These are phyloP conservation scores for Phytophthora podocarpi DNA, from an alignment of 352 stramenopile species.

Conservation along the genomic window DNA sequence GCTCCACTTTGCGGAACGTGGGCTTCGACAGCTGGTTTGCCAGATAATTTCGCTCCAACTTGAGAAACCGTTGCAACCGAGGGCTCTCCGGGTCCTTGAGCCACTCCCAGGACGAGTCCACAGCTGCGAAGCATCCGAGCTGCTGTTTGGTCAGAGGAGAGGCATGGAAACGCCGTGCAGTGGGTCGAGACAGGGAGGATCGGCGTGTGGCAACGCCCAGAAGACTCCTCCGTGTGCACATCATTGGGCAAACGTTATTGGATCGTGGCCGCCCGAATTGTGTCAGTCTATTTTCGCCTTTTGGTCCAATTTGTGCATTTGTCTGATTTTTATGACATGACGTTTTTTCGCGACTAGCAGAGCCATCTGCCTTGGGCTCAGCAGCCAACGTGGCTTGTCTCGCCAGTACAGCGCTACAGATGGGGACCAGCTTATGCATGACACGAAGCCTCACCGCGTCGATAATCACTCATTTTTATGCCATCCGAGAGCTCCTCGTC, in stretches of 20 bases:
- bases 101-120: constrained; percentile 48
- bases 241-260: constrained; percentile 4
- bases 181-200: neutral
- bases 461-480: constrained; percentile 11
- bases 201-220: neutral
- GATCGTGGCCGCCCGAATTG: constrained; percentile 9
- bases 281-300: neutral
- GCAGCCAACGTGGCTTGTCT: neutral
- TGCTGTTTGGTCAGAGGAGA: constrained; percentile 12
- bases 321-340: constrained; percentile 8
- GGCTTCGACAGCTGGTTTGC: constrained; percentile 54
- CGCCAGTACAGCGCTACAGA: neutral
- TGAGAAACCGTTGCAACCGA: constrained; percentile 62
- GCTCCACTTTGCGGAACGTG: constrained; percentile 63
- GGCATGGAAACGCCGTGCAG: neutral
- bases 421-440: constrained; percentile 4
- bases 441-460: neutral
- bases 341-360: constrained; percentile 10
- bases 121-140: constrained; percentile 15
- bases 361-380: constrained; percentile 7
- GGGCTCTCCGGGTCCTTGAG: constrained; percentile 52
- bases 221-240: constrained; percentile 8
- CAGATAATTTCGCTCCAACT: constrained; percentile 63
- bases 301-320: constrained; percentile 11
- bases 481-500: neutral